phyloP scores from a whole-genome alignment of 1,284 basidiomycete species.

The Ceratobasidium sp. region DNA sequence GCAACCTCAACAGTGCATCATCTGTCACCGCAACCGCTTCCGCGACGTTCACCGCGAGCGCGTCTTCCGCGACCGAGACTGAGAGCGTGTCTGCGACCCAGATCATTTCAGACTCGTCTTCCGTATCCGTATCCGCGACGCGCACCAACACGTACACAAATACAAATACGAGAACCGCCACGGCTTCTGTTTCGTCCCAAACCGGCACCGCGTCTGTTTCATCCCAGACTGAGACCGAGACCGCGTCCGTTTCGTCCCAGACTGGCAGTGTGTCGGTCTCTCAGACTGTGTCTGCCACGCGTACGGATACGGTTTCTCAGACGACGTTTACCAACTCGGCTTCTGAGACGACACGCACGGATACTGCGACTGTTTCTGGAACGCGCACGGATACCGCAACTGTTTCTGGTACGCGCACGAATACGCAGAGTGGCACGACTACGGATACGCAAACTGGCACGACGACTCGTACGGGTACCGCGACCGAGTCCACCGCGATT shows the following conservation, averaged over 20 bases:
- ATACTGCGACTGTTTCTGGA: conserved; percentile 5
- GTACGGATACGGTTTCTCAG: not conserved
- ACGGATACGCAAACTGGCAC: not conserved
- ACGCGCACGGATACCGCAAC: conserved; percentile 22
- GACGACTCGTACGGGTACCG: conserved; percentile 16
- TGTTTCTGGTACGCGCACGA: not conserved
- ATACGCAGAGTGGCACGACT: not conserved
- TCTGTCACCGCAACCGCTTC: not conserved
- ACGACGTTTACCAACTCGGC: not conserved
- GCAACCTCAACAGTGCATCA: not conserved
- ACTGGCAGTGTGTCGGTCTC: not conserved
- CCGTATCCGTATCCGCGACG: not conserved
- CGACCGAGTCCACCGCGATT: conserved; percentile 16
- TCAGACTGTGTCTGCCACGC: not conserved
- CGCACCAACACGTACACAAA: not conserved
- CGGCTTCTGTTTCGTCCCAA: not conserved
- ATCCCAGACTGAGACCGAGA: conserved; percentile 9
- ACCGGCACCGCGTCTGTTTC: conserved; percentile 21
- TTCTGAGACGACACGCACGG: not conserved
- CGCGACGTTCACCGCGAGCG: not conserved
- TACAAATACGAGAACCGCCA: not conserved
- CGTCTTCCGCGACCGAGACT: not conserved
- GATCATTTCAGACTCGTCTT: not conserved
- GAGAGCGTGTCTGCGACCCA: not conserved
- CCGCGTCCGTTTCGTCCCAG: conserved; percentile 12